Evolutionary conservation across 2,329 filamentous ascomycete genomes (phyloP).

Genomic region (Magnaporthiopsis incrustans): DNA sequence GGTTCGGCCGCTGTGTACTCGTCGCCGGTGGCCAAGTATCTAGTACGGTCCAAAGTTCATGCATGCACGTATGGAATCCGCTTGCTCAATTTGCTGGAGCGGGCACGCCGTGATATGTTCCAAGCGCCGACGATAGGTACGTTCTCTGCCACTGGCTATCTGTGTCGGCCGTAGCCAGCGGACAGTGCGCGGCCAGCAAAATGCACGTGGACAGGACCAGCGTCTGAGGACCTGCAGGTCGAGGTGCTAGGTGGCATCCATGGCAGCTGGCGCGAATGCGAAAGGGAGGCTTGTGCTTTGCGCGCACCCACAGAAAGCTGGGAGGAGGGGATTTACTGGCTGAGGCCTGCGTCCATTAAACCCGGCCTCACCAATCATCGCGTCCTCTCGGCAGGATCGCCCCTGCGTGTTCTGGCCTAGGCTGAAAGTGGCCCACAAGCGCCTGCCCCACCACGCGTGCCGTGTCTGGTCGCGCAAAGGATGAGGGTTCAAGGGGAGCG

Average conservation of each 20-base stretch:
- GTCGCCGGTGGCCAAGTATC: not conserved
- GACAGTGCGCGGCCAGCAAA: not conserved
- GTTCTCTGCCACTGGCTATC: not conserved
- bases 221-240: not conserved
- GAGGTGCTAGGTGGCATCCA: not conserved
- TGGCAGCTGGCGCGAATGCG: not conserved
- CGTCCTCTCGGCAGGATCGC: not conserved
- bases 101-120: not conserved
- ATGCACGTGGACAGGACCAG: not conserved
- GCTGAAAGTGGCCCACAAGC: too few species aligned
- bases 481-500: too few species aligned
- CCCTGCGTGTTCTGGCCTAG: not conserved
- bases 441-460: not conserved
- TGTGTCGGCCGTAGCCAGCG: not conserved
- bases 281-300: not conserved
- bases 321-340: too few species aligned
- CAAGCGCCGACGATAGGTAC: constrained; percentile 1
- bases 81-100: not conserved
- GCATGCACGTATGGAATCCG: not conserved
- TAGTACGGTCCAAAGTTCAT: not conserved
- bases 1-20: too few species aligned
- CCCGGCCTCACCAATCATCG: not conserved
- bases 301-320: too few species aligned
- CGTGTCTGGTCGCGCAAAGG: not conserved
- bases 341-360: not conserved